Base-by-base conservation (phyloP, 805 yeast genomes). In the Candida boleticola region DNA sequence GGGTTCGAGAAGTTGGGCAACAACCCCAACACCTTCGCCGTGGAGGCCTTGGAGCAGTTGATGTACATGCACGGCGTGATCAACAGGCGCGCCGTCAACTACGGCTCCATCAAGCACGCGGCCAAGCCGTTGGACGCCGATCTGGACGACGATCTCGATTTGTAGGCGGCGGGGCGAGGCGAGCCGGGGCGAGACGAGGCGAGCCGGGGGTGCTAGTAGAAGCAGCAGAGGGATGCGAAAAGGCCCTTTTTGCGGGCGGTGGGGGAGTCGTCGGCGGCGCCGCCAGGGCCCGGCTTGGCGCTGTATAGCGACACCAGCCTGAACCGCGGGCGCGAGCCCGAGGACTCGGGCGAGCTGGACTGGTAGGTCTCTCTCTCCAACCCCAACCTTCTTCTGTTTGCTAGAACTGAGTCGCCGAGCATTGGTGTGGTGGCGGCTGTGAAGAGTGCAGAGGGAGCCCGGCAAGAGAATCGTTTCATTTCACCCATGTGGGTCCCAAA, bases 1-100 rank as follows among this genome's bases (percentile, higher is more conserved):
- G 96, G 96, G 4, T 83, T 88, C 52, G 82, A 81, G 40, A 73
- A 76, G 25, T 62, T 87, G 34, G 76, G 80, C 22, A 52, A 57
- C 27, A 64, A 73, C 38, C 63, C 71, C 3, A 69, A 72, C 39
- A 73, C 68, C 31, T 80, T 83, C 50, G 53, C 68, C 2, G 51
- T 76, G 6, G 73, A 67, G 33, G 53, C 68, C 2, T 61, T 86
- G 45, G 90, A 85, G 53, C 44, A 45, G 7, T 49, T 54, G 16
- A 45, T 60, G 17, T 47, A 44, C 5, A 23, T 46, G 25, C 37
- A 46, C 18, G 48, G 48, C 1, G 36, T 58, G 3, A 47, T 60
- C 17, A 44, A 49, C 20, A 50, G 62, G 34, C 48, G 40, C 25
- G 32, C 48, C 16, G 37, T 46, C 18, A 48, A 46, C 29, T 46